Percentiles rank a stretch among this genome's conserved stretches.
Conservation (phyloP, 306 rosid genomes). For the Castanea mollissima region DNA sequence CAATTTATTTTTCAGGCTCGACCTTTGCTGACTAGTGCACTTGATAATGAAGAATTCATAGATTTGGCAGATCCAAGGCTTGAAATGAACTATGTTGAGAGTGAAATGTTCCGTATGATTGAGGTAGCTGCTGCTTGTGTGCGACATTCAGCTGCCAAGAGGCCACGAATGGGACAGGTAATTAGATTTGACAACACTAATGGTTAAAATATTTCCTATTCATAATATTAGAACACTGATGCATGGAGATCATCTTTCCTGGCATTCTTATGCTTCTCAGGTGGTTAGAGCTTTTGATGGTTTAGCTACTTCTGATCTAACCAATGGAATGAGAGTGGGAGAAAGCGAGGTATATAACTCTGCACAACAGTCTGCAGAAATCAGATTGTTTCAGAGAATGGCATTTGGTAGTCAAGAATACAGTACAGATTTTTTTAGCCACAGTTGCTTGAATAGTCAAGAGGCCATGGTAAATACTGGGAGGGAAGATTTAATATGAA, state of each 20-base stretch:
- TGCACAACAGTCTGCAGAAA: slow-evolving; percentile 71
- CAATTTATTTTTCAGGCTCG: slow-evolving; percentile 65
- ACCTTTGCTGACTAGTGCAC: slow-evolving; percentile 63
- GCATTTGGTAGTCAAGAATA: slow-evolving; percentile 78
- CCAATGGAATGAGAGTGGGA: slow-evolving; percentile 85
- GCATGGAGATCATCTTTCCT: slow-evolving; percentile 14
- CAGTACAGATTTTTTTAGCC: slow-evolving; percentile 66
- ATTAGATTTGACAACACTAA: background rate
- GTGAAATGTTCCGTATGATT: slow-evolving; percentile 73
- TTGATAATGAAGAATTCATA: slow-evolving; percentile 56
- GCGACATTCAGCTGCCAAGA: slow-evolving; percentile 70
- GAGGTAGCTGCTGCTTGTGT: slow-evolving; percentile 85
- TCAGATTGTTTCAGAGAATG: slow-evolving; percentile 65
- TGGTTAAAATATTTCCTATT: background rate
- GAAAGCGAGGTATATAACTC: slow-evolving; percentile 68
- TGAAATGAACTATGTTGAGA: slow-evolving; percentile 53
- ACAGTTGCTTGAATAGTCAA: slow-evolving; percentile 35
- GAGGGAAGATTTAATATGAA: slow-evolving; percentile 22
- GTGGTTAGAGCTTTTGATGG: slow-evolving; percentile 87
- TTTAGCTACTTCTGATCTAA: slow-evolving; percentile 59
- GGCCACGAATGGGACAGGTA: slow-evolving; percentile 98
- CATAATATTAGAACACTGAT: slow-evolving; percentile 1
- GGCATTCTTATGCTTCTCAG: slow-evolving; percentile 41
- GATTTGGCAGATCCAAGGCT: slow-evolving; percentile 70
- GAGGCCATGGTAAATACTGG: slow-evolving; percentile 31